phyloP scores from a whole-genome alignment of 2,329 filamentous ascomycete species.

The Nothophaeocryptopus gaeumannii region DNA sequence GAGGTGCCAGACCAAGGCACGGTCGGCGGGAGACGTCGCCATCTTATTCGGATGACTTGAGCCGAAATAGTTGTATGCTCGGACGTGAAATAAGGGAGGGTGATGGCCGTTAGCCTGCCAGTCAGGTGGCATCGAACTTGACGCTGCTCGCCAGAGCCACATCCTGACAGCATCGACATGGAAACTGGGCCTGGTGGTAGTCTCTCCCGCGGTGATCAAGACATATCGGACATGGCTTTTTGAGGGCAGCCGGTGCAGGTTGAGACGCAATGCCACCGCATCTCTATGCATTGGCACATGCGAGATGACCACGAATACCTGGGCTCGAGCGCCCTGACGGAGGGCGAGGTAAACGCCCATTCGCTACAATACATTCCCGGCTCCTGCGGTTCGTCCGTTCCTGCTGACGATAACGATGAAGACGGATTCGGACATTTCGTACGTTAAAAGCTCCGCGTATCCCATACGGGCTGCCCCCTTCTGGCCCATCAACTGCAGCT shows the following conservation, averaged over 20 bases:
- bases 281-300: too few relatives aligned
- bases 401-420: background rate
- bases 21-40: conserved; percentile 1
- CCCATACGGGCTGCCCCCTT: too few relatives aligned
- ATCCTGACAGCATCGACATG: conserved; percentile 10
- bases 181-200: conserved; percentile 5
- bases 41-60: conserved; percentile 6
- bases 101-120: conserved; percentile 3
- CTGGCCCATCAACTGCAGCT: too few relatives aligned
- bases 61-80: background rate
- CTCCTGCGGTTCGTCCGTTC: conserved; percentile 3
- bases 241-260: too few relatives aligned
- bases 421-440: too few relatives aligned
- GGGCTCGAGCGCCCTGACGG: too few relatives aligned
- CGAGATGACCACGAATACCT: too few relatives aligned
- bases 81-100: conserved; percentile 11
- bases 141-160: conserved; percentile 1
- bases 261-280: too few relatives aligned
- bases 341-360: too few relatives aligned
- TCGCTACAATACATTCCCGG: background rate
- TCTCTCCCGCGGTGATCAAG: too few relatives aligned
- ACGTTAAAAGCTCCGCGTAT: too few relatives aligned
- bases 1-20: background rate
- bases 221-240: too few relatives aligned
- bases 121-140: conserved; percentile 6